A percentile compares a stretch with the other conserved stretches of the same genome.
phyloP scores from a whole-genome alignment of 371 early-diverging fungal genomes.

The Choanephora cucurbitarum region DNA sequence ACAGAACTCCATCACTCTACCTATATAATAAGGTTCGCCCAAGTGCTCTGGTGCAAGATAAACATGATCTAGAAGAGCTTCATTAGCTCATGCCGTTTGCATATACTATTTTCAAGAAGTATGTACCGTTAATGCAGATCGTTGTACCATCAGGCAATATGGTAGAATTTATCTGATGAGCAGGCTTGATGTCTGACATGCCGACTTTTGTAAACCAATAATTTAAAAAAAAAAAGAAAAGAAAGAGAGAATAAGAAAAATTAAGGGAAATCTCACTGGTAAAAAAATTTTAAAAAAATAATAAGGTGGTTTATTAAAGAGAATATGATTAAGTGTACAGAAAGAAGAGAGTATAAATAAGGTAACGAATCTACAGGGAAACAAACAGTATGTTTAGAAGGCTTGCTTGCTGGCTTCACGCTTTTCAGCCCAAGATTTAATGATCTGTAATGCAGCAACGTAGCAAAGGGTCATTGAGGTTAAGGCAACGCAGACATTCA shows the following conservation, averaged over 20 bases:
- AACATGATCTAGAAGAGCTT: slow-evolving; percentile 66
- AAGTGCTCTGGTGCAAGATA: slow-evolving; percentile 75
- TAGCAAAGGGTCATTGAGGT: slow-evolving; percentile 43
- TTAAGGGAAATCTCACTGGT: not conserved
- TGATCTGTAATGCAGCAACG: slow-evolving; percentile 35
- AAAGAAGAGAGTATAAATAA: not conserved
- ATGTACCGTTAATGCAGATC: slow-evolving; percentile 38
- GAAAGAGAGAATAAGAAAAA: not conserved
- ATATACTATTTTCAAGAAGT: not conserved
- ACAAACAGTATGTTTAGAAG: not conserved
- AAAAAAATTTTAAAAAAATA: slow-evolving; percentile 12
- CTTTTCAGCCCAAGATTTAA: slow-evolving; percentile 50
- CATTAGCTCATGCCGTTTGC: not conserved
- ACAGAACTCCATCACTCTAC: slow-evolving; percentile 83
- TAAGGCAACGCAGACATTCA: slow-evolving; percentile 50
- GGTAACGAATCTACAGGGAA: too few species aligned
- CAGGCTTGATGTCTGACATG: slow-evolving; percentile 26
- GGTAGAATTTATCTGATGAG: slow-evolving; percentile 20
- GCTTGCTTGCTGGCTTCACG: slow-evolving; percentile 36
- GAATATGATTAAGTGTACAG: not conserved
- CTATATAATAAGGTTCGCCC: slow-evolving; percentile 81
- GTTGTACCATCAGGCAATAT: slow-evolving; percentile 30
- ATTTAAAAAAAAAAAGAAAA: slow-evolving; percentile 7
- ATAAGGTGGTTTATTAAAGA: not conserved
- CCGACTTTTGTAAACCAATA: not conserved